A percentile compares a stretch with the other conserved stretches of the same genome.
Evolutionary conservation across 495 filamentous ascomycete genomes (phyloP).

Genomic region (Ascodesmis nigricans): DNA sequence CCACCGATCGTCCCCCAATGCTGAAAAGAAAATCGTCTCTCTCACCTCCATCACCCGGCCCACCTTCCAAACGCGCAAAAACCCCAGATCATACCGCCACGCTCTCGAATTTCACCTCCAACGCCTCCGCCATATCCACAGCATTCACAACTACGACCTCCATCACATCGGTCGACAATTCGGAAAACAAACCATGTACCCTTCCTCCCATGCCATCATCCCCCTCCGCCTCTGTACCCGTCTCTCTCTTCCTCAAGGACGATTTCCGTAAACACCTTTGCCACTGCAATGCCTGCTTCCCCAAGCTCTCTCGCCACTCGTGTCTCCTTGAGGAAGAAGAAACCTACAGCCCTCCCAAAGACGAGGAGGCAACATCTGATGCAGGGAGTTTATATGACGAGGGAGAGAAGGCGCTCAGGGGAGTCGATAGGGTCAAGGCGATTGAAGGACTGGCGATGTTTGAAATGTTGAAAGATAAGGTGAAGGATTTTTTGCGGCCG

Average conservation of each 20-base stretch:
- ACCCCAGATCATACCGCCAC: conserved; percentile 22
- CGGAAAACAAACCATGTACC: conserved; percentile 25
- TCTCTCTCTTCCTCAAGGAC: conserved; percentile 61
- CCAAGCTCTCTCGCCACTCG: conserved; percentile 40
- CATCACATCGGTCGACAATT: conserved; percentile 7
- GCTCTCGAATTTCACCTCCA: conserved; percentile 3
- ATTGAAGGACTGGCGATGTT: conserved; percentile 97
- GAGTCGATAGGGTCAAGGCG: conserved; percentile 72
- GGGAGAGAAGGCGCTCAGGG: conserved; percentile 72
- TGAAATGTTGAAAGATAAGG: conserved; percentile 79
- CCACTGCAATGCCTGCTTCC: conserved; percentile 59
- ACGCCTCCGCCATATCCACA: not conserved
- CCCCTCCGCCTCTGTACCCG: conserved; percentile 20
- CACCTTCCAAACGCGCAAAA: conserved; percentile 41
- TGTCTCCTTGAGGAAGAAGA: conserved; percentile 87
- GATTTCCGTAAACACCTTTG: conserved; percentile 57
- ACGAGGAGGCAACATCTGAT: conserved; percentile 32
- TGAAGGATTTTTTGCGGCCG: conserved; percentile 75
- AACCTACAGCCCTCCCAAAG: conserved; percentile 71
- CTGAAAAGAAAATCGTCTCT: too few relatives aligned
- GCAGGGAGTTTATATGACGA: conserved; percentile 63
- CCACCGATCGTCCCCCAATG: too few relatives aligned
- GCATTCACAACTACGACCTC: conserved; percentile 14
- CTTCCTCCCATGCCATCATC: conserved; percentile 31
- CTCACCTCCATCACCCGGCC: too few relatives aligned